A percentile compares a stretch with the other conserved stretches of the same genome.
phyloP scores from a whole-genome alignment of 2,329 filamentous ascomycete species.

The Stemphylium vesicarium region DNA sequence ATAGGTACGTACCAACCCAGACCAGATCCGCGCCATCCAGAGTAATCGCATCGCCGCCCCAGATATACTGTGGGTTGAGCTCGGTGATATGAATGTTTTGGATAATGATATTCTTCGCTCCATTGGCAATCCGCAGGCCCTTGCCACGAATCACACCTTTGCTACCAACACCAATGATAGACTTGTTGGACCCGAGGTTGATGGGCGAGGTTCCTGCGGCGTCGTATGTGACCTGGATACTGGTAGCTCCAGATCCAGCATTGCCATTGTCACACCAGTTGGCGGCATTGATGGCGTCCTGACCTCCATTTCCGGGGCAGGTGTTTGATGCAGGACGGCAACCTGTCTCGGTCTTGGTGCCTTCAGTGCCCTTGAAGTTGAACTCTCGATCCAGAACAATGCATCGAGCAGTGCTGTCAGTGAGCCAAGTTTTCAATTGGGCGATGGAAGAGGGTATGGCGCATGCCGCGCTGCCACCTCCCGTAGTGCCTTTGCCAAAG shows the following conservation, averaged over 20 bases:
- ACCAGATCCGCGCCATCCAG: slow-evolving; percentile 37
- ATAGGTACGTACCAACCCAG: slow-evolving; percentile 35
- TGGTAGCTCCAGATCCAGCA: slow-evolving; percentile 11
- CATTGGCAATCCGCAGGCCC: slow-evolving; percentile 13
- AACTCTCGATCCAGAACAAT: slow-evolving; percentile 44
- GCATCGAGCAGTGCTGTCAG: slow-evolving; percentile 41
- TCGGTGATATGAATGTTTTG: slow-evolving; percentile 50
- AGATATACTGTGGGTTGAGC: slow-evolving; percentile 48
- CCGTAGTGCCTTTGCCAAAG: slow-evolving; percentile 14
- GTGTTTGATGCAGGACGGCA: slow-evolving; percentile 51
- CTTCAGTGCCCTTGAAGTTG: slow-evolving; percentile 34
- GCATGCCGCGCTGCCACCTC: slow-evolving; percentile 22
- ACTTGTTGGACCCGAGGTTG: slow-evolving; percentile 49
- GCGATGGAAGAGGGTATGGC: slow-evolving; percentile 10
- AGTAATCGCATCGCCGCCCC: slow-evolving; percentile 48
- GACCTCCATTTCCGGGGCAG: slow-evolving; percentile 58
- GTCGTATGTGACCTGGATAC: slow-evolving; percentile 36
- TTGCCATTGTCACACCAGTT: slow-evolving; percentile 24
- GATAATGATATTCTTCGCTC: slow-evolving; percentile 44
- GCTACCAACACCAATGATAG: slow-evolving; percentile 49
- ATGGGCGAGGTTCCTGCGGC: slow-evolving; percentile 33
- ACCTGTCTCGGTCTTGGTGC: slow-evolving; percentile 22
- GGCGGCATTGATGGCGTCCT: slow-evolving; percentile 62
- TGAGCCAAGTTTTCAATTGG: slow-evolving; percentile 33
- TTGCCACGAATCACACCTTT: slow-evolving; percentile 44